Percentiles rank a stretch among this genome's conserved stretches.
Evolutionary conservation across 495 filamentous ascomycete genomes (phyloP).

Genomic region (Viridothelium virens): DNA sequence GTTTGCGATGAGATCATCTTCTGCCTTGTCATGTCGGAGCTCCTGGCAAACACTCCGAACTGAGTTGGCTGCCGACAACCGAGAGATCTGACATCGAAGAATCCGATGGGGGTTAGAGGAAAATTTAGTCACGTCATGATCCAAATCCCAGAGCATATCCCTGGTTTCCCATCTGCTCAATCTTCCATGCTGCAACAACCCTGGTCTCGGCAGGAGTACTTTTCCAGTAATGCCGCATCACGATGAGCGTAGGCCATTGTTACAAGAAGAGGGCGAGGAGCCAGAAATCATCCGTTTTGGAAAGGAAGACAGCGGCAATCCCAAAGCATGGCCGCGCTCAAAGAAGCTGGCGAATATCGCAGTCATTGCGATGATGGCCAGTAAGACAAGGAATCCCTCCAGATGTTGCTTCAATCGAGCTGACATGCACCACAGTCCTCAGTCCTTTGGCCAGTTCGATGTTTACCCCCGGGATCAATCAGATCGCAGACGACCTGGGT

Average conservation of each 20-base stretch:
- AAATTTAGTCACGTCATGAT: not conserved
- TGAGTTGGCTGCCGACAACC: not conserved
- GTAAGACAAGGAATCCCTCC: conserved; percentile 15
- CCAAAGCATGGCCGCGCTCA: conserved; percentile 32
- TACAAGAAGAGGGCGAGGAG: conserved; percentile 22
- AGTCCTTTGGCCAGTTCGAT: conserved; percentile 38
- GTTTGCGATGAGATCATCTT: too few species aligned
- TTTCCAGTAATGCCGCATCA: conserved; percentile 5
- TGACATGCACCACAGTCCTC: conserved; percentile 24
- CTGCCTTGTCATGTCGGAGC: too few species aligned
- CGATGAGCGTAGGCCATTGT: conserved; percentile 9
- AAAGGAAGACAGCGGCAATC: conserved; percentile 35
- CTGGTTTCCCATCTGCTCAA: not conserved
- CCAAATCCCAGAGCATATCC: not conserved
- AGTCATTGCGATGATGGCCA: conserved; percentile 38
- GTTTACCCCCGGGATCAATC: conserved; percentile 39
- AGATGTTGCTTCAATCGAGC: conserved; percentile 13
- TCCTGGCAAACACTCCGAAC: too few species aligned
- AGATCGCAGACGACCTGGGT: conserved; percentile 36
- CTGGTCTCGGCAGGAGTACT: not conserved
- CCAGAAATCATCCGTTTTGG: conserved; percentile 33
- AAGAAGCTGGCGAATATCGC: conserved; percentile 37
- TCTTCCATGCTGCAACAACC: not conserved
- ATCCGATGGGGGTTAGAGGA: too few species aligned
- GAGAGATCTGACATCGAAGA: not conserved